Evolutionary conservation across 225 moss, liverwort and hornwort species (phyloP), one percentile per base, ranked within the genome.

Genomic region (Sphagnum tenellum): DNA sequence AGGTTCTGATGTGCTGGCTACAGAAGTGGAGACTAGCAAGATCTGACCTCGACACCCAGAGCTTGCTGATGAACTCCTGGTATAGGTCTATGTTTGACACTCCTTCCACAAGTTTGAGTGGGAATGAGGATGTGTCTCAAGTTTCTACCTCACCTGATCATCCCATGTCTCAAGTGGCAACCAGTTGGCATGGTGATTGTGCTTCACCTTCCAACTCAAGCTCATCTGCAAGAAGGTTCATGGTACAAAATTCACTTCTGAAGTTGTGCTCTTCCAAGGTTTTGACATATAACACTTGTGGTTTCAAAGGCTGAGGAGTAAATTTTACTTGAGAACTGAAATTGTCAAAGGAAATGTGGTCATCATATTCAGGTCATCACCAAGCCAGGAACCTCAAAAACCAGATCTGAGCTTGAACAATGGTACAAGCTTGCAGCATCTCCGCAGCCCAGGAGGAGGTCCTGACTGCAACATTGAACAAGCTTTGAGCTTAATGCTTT

Each of bases 101-200:
- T 47, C 73, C 78, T 51, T 81, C 84, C 12, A 76, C 84, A 69
- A 85, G 84, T 55, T 7, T 78, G 61, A 81, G 71, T 69, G 71
- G 76, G 67, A 71, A 69, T 51, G 84, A 81, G 59, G 78, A 81
- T 4, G 67, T 57, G 11, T 47, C 76, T 59, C 50, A 55, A 52
- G 9, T 51, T 4, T 73, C 75, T 13, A 53, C 68, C 59, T 75
- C 78, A 45, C 78, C 78, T 11, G 78, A 73, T 45, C 65, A 44
- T 5, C 62, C 8, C 48, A 8, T 67, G 13, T 65, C 75, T 14
- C 56, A 56, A 50, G 47, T 63, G 60, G 58, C 45, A 47, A 62
- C 65, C 54, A 64, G 63, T 46, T 58, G 45, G 9, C 55, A 50
- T 14, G 52, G 52, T 62, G 48, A 64, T 12, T 59, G 29, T 29